A percentile compares a stretch with the other conserved stretches of the same genome.
phyloP scores from a whole-genome alignment of 345 rosid genomes.

The Linum tenue region DNA sequence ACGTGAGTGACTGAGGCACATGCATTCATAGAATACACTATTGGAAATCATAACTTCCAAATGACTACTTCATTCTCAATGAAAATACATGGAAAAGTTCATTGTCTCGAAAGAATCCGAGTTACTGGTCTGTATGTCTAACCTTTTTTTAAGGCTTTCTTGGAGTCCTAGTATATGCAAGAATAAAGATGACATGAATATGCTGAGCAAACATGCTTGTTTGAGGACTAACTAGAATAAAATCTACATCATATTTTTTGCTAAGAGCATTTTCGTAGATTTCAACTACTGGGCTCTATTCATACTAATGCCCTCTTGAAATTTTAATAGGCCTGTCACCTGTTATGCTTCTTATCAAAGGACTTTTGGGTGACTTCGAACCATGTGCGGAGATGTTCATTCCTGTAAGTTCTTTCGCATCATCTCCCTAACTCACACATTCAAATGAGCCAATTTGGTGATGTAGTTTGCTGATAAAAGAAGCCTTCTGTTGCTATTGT shows the following conservation, averaged over 20 bases:
- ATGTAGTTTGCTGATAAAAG: constrained; percentile 13
- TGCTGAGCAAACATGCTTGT: not conserved
- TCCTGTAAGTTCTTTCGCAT: constrained; percentile 50
- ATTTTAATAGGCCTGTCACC: constrained; percentile 69
- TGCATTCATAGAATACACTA: too few relatives aligned
- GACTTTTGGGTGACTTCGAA: constrained; percentile 95
- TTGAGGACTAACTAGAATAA: not conserved
- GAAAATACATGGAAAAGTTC: not conserved
- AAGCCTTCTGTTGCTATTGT: constrained; percentile 26
- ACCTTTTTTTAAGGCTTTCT: not conserved
- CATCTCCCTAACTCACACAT: not conserved
- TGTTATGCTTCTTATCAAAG: constrained; percentile 85
- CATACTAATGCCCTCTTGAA: constrained; percentile 14
- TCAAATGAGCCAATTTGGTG: constrained; percentile 4
- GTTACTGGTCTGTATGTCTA: not conserved
- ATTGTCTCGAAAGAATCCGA: not conserved
- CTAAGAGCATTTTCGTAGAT: not conserved
- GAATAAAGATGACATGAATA: not conserved
- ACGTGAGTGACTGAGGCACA: too few relatives aligned
- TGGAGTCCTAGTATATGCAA: not conserved
- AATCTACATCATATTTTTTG: not conserved
- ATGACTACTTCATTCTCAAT: not conserved
- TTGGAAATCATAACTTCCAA: too few relatives aligned
- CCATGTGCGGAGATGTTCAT: constrained; percentile 87
- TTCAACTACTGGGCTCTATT: not conserved